phyloP scores from a whole-genome alignment of 2,329 filamentous ascomycete genomes.

The Pyrenochaeta sp. region DNA sequence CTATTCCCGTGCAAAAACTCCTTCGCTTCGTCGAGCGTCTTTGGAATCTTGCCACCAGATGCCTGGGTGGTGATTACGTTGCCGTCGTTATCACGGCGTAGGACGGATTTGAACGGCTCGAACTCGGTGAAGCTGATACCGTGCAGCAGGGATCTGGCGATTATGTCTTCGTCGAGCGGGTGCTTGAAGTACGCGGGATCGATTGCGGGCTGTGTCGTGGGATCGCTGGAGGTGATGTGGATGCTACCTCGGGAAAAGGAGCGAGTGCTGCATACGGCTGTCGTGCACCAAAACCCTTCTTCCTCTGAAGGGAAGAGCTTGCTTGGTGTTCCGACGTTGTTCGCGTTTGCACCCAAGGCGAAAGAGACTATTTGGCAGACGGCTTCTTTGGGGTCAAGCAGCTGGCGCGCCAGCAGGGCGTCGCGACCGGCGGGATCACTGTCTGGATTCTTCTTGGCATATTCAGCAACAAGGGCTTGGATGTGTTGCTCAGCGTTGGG shows the following conservation, averaged over 20 bases:
- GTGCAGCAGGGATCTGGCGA: conserved; percentile 44
- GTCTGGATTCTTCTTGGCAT: conserved; percentile 25
- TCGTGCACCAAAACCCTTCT: conserved; percentile 30
- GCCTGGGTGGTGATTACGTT: conserved; percentile 4
- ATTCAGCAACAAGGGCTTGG: conserved; percentile 21
- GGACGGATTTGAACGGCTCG: conserved; percentile 40
- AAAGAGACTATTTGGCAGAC: conserved; percentile 29
- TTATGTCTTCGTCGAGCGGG: conserved; percentile 54
- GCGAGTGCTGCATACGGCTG: conserved; percentile 28
- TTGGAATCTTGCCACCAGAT: conserved; percentile 10
- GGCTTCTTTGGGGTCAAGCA: conserved; percentile 35
- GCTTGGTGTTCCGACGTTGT: conserved; percentile 5
- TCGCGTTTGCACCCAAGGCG: conserved; percentile 19
- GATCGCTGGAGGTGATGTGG: conserved; percentile 51
- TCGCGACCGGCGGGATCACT: conserved; percentile 34
- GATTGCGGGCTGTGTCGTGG: conserved; percentile 46
- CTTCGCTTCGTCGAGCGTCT: conserved; percentile 34
- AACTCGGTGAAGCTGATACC: conserved; percentile 37
- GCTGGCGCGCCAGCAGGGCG: conserved; percentile 26
- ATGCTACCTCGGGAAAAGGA: conserved; percentile 53
- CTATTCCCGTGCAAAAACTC: conserved; percentile 20
- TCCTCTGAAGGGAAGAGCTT: conserved; percentile 20
- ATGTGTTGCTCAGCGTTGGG: conserved; percentile 28
- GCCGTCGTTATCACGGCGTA: conserved; percentile 31
- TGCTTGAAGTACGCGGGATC: conserved; percentile 55